phyloP scores from a whole-genome alignment of 225 moss, liverwort and hornwort species.

The Polytrichum formosum region DNA sequence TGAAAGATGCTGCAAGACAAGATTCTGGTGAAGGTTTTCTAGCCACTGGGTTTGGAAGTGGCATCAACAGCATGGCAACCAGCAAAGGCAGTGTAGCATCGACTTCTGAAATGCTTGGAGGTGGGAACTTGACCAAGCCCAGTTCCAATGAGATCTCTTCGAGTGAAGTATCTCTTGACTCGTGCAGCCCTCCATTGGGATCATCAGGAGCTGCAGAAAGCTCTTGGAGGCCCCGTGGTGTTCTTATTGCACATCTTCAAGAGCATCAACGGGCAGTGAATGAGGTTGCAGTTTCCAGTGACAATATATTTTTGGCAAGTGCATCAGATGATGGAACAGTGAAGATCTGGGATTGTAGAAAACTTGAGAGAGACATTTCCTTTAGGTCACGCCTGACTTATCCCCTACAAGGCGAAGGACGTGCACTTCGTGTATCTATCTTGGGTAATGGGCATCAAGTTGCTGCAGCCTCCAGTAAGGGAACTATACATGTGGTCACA shows the following conservation, averaged over 20 bases:
- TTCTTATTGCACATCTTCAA: slow-evolving; percentile 89
- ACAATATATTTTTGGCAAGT: slow-evolving; percentile 83
- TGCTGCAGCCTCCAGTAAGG: slow-evolving; percentile 79
- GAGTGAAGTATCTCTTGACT: slow-evolving; percentile 73
- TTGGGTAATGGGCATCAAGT: slow-evolving; percentile 85
- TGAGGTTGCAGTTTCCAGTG: slow-evolving; percentile 90
- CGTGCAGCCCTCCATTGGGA: slow-evolving; percentile 65
- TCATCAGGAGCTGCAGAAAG: slow-evolving; percentile 67
- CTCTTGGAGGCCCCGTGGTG: slow-evolving; percentile 92
- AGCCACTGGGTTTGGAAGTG: slow-evolving; percentile 52
- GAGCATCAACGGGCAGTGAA: slow-evolving; percentile 98
- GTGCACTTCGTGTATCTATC: slow-evolving; percentile 80
- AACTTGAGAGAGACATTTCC: slow-evolving; percentile 86
- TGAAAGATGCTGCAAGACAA: slow-evolving; percentile 69
- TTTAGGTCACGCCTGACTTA: slow-evolving; percentile 92
- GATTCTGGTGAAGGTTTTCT: slow-evolving; percentile 67
- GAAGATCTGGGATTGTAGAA: slow-evolving; percentile 95
- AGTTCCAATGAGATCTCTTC: slow-evolving; percentile 59
- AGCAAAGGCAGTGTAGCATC: slow-evolving; percentile 46
- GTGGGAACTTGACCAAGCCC: slow-evolving; percentile 45
- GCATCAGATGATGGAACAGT: slow-evolving; percentile 99
- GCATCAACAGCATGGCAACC: slow-evolving; percentile 30
- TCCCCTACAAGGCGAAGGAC: slow-evolving; percentile 54
- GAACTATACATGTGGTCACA: slow-evolving; percentile 77
- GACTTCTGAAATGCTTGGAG: slow-evolving; percentile 34